Evolutionary conservation across 225 moss, liverwort and hornwort species (phyloP).

Genomic region (Ulota crispa): DNA sequence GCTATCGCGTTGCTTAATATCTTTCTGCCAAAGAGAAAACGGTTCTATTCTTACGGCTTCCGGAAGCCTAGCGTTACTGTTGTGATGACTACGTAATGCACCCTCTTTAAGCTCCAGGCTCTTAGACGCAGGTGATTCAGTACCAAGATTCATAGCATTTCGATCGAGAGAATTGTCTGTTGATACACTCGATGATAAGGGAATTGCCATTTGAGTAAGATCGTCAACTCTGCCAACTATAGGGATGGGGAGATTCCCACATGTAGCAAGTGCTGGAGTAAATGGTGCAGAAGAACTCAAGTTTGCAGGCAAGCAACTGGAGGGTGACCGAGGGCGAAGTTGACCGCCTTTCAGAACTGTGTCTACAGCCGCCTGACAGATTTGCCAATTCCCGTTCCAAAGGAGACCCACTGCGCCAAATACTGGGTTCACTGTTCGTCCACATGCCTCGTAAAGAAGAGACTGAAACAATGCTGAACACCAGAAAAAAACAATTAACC

Average conservation of each 20-base stretch:
- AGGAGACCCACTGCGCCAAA: slow-evolving; percentile 70
- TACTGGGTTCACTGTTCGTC: slow-evolving; percentile 77
- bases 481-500: background rate
- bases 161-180: slow-evolving; percentile 17
- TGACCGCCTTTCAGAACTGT: slow-evolving; percentile 62
- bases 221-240: slow-evolving; percentile 25
- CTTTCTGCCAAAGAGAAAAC: slow-evolving; percentile 16
- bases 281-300: slow-evolving; percentile 25
- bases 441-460: slow-evolving; percentile 75
- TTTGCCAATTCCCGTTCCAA: slow-evolving; percentile 61
- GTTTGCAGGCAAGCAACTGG: slow-evolving; percentile 37
- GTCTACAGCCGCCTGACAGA: slow-evolving; percentile 66
- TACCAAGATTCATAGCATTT: slow-evolving; percentile 11
- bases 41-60: slow-evolving; percentile 22
- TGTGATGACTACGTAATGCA: background rate
- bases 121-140: slow-evolving; percentile 19
- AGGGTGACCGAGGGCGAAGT: slow-evolving; percentile 43
- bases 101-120: slow-evolving; percentile 16
- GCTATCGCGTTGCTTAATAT: slow-evolving; percentile 12
- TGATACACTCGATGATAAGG: slow-evolving; percentile 18
- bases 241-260: slow-evolving; percentile 14
- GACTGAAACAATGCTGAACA: slow-evolving; percentile 75
- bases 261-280: slow-evolving; percentile 15
- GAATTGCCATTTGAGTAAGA: slow-evolving; percentile 20
- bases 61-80: slow-evolving; percentile 7